Evolutionary conservation across 2,329 filamentous ascomycete species (phyloP).

Genomic region (Apiospora malaysiana): DNA sequence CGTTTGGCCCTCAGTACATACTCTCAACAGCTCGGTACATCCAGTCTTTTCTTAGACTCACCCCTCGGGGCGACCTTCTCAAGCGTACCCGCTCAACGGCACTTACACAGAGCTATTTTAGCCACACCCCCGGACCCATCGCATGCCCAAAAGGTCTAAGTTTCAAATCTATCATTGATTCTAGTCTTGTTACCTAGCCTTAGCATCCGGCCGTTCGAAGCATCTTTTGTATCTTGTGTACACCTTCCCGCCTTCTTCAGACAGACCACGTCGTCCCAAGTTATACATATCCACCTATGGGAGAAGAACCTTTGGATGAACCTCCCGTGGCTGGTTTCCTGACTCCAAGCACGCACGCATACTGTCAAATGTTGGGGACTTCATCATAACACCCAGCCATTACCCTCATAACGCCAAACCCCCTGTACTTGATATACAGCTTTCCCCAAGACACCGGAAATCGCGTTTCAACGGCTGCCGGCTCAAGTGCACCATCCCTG

Average conservation of each 20-base stretch:
- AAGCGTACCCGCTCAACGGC: background rate
- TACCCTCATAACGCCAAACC: background rate
- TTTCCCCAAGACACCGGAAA: constrained; percentile 20
- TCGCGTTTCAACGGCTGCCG: constrained; percentile 22
- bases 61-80: background rate
- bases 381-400: background rate
- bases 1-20: background rate
- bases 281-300: constrained; percentile 13
- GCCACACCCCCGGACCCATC: background rate
- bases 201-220: constrained; percentile 7
- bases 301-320: background rate
- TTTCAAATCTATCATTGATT: constrained; percentile 10
- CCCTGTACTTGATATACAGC: background rate
- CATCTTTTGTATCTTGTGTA: constrained; percentile 1
- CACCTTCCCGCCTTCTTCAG: background rate
- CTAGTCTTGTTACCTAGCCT: constrained; percentile 7
- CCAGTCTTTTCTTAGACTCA: background rate
- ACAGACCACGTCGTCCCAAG: constrained; percentile 12
- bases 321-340: constrained; percentile 2
- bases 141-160: background rate
- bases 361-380: background rate
- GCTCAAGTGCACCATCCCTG: constrained; percentile 14
- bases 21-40: background rate
- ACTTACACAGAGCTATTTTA: constrained; percentile 2
- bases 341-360: background rate